A percentile compares a stretch with the other conserved stretches of the same genome.
These are phyloP conservation scores for Colletotrichum destructivum DNA, from an alignment of 2,329 filamentous ascomycete genomes.

Conservation along the genomic window DNA sequence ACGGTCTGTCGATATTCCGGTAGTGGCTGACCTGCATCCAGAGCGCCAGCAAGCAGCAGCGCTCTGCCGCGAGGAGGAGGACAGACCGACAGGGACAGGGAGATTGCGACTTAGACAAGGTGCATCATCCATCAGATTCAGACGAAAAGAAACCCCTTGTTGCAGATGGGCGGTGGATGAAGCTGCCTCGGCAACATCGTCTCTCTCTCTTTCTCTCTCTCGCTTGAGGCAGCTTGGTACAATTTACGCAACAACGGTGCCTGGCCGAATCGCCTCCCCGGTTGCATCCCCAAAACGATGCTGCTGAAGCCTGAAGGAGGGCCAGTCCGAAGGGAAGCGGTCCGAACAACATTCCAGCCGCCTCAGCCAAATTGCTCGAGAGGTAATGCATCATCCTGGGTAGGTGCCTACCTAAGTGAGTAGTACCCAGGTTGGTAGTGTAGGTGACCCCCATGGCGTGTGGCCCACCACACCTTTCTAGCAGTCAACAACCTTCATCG, in stretches of 20 bases:
- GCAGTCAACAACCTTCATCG: conserved; percentile 10
- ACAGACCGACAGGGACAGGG: conserved; percentile 5
- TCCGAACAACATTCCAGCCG: conserved; percentile 27
- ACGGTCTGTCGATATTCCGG: conserved; percentile 10
- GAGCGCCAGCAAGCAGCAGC: neutral
- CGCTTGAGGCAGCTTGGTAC: neutral
- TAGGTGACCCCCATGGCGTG: conserved; percentile 21
- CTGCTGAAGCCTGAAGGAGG: neutral
- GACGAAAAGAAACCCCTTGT: neutral
- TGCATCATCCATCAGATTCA: neutral
- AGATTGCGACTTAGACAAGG: neutral
- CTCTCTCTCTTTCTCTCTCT: neutral
- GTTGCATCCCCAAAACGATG: conserved; percentile 21
- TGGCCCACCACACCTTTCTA: conserved; percentile 36
- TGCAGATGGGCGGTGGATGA: neutral
- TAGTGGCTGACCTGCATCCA: conserved; percentile 16
- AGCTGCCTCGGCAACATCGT: neutral
- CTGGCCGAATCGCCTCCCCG: conserved; percentile 24
- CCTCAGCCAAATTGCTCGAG: conserved; percentile 24
- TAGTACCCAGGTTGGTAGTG: no score
- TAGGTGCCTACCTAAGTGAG: no score
- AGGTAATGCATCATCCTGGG: neutral
- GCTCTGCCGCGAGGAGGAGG: neutral
- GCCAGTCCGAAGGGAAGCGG: conserved; percentile 2
- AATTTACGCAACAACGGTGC: conserved; percentile 3